Evolutionary conservation across 2,329 filamentous ascomycete genomes (phyloP).

Genomic region (Tothia fuscella): DNA sequence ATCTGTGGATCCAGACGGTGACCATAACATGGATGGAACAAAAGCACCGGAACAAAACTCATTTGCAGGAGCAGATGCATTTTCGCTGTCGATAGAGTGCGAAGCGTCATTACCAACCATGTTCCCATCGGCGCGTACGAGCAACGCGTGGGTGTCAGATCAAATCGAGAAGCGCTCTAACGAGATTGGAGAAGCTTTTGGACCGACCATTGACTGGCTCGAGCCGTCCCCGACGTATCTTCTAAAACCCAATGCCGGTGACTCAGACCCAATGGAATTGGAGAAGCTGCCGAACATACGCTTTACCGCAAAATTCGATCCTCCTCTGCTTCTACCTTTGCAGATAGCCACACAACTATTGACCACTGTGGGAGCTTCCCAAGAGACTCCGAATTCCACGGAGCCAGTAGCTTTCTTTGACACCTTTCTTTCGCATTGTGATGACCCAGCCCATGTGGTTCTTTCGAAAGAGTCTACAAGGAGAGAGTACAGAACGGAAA

Average conservation of each 20-base stretch:
- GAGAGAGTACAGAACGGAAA: conserved; percentile 1
- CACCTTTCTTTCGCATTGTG: too few relatives aligned
- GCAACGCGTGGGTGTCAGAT: conserved; percentile 61
- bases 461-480: background rate
- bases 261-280: conserved; percentile 41
- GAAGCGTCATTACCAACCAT: conserved; percentile 31
- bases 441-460: conserved; percentile 28
- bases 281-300: conserved; percentile 56
- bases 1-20: background rate
- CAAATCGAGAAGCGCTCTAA: conserved; percentile 46
- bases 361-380: conserved; percentile 44
- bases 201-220: conserved; percentile 52
- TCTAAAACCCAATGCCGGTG: conserved; percentile 16
- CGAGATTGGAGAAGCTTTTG: conserved; percentile 30
- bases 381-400: conserved; percentile 24
- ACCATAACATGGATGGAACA: conserved; percentile 19
- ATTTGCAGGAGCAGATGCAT: conserved; percentile 37
- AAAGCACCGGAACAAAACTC: conserved; percentile 17
- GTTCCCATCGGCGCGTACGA: conserved; percentile 54
- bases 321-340: conserved; percentile 58
- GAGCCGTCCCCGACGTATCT: conserved; percentile 57
- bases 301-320: conserved; percentile 64
- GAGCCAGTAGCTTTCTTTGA: conserved; percentile 36
- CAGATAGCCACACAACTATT: conserved; percentile 52
- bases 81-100: conserved; percentile 58